These are phyloP conservation scores for Gracilaria domingensis DNA, from an alignment of 23 red algal genomes.

Conservation along the genomic window DNA sequence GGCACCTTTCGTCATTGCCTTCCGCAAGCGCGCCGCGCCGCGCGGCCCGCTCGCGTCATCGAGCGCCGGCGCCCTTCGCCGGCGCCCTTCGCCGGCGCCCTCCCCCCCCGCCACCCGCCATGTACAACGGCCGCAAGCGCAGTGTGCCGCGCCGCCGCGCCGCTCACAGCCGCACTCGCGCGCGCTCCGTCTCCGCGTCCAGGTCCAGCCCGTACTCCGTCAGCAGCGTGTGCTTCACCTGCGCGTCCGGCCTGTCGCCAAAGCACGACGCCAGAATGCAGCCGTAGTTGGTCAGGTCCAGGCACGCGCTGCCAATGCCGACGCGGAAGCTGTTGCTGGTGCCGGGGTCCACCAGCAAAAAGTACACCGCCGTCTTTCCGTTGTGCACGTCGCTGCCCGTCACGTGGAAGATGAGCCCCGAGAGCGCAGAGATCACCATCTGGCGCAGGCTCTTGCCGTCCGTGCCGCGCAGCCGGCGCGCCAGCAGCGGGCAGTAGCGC, in stretches of 20 bases:
- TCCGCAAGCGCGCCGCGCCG: not conserved
- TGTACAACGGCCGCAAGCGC: not conserved
- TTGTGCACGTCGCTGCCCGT: conserved; percentile 51
- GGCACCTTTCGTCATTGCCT: not conserved
- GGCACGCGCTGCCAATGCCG: conserved; percentile 45
- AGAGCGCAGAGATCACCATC: conserved; percentile 34
- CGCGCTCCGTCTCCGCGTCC: conserved; percentile 39
- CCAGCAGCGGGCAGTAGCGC: conserved; percentile 41
- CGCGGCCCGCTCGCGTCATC: no score
- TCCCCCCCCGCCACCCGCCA: not conserved
- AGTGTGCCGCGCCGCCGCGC: no score
- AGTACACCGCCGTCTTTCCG: conserved; percentile 49
- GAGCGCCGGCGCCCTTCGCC: not conserved
- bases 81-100: not conserved
- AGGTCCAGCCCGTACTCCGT: conserved; percentile 52
- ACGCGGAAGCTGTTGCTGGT: conserved; percentile 60
- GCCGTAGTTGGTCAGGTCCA: conserved; percentile 58
- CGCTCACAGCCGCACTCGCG: conserved; percentile 1
- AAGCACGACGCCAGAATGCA: conserved; percentile 51
- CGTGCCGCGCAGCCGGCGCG: conserved; percentile 20
- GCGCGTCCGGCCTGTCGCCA: conserved; percentile 27
- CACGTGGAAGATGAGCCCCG: conserved; percentile 51
- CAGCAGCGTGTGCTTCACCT: conserved; percentile 46
- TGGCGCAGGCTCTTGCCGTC: conserved; percentile 43
- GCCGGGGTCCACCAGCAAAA: conserved; percentile 46